These are phyloP conservation scores for Fusarium keratoplasticum DNA, from an alignment of 2,329 filamentous ascomycete genomes.

Conservation along the genomic window DNA sequence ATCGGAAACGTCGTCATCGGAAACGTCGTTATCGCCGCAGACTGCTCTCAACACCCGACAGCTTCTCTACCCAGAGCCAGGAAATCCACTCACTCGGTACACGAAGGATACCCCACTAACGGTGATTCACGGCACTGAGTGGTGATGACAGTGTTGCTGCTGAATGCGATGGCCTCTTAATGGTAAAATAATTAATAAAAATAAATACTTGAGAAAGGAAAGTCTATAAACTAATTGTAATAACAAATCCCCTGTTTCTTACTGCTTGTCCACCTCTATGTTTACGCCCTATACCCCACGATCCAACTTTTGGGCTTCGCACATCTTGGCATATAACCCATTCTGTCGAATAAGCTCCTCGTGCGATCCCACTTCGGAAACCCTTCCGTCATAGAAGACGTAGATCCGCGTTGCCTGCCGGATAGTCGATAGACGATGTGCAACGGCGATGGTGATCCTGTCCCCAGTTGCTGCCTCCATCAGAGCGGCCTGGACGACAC, in stretches of 20 bases:
- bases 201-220: background rate
- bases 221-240: background rate
- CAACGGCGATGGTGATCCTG: slow-evolving; percentile 70
- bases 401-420: slow-evolving; percentile 71
- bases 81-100: too few species aligned
- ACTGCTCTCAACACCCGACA: too few species aligned
- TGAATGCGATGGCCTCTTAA: too few species aligned
- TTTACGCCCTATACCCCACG: background rate
- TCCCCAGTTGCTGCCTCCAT: slow-evolving; percentile 57
- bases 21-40: too few species aligned
- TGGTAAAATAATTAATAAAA: background rate
- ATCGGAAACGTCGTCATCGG: too few species aligned
- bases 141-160: too few species aligned
- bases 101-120: too few species aligned
- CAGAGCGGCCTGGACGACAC: slow-evolving; percentile 68
- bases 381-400: slow-evolving; percentile 64
- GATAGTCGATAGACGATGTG: slow-evolving; percentile 69
- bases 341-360: slow-evolving; percentile 54
- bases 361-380: slow-evolving; percentile 70
- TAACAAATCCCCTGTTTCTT: background rate
- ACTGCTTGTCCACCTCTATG: background rate
- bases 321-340: background rate
- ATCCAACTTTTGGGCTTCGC: background rate
- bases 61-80: too few species aligned
- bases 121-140: too few species aligned